Evolutionary conservation across 192 early-diverging fungal species (phyloP), one percentile per base, ranked within the genome.

Genomic region (Coemansia sp.): DNA sequence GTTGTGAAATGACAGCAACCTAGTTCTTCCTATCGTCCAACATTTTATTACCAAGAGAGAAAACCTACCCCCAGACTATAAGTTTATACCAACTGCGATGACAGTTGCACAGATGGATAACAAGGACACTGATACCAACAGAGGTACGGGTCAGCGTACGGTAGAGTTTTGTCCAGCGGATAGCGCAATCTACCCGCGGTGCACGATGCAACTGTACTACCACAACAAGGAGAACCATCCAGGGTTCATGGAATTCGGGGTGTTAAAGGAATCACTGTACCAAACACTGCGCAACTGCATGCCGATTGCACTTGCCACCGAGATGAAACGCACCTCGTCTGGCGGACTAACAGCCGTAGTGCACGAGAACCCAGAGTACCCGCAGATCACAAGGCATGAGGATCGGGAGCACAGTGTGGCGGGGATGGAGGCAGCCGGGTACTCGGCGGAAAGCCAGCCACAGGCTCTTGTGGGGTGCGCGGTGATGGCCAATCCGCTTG

Each of bases 241-340:
- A 0, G 60, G n/a, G 4, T 73, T 73, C 33, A 73, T 73, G 70
- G 60, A 62, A 3, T 73, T 67, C 38, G 40, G 11, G 2, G 17
- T 47, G 0, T 60, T 73, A 22, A 50, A 50, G 15, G n/a, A 31
- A 7, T 44, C 70, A 4, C 58, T 73, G n/a, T 31, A 67, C 60
- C 29, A 28, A 10, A 47, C 70, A 6, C 64, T 73, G 11, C 20
- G 59, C 27, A 2, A 11, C 1, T 57, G 70, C 20, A 33, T 67
- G 30, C 70, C 64, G 0, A 42, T 64, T 25, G 62, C 62, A 0
- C 62, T 74, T 14, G 55, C 52, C 8, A 61, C 61, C 5, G 36
- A 56, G 17, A 44, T 64, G 42, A 61, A 41, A 29, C 34, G 25
- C 41, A 33, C 31, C 25, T 22, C 59, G 31, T 17, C 6, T 25